Percentiles rank a stretch among this genome's conserved stretches.
Conservation (phyloP, 139 green algal genomes). For the Volvox reticuliferus region DNA sequence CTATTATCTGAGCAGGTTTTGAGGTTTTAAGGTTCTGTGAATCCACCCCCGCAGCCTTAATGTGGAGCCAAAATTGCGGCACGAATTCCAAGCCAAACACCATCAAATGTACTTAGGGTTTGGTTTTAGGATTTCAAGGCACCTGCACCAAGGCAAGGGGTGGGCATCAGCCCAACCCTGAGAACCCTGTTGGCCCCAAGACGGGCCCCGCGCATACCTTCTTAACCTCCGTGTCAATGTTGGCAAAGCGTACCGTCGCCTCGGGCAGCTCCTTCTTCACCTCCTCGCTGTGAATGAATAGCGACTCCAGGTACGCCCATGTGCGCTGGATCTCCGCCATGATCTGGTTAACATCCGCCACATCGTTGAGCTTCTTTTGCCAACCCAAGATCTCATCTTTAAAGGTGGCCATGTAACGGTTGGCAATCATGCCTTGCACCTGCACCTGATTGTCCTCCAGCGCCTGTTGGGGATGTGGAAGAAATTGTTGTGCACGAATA, state of each 20-base stretch:
- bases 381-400: conserved; percentile 83
- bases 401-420: conserved; percentile 94
- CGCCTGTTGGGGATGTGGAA: conserved; percentile 45
- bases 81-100: too few relatives aligned
- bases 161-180: too few relatives aligned
- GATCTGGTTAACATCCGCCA: conserved; percentile 88
- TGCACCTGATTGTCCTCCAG: conserved; percentile 91
- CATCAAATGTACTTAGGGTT: too few relatives aligned
- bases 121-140: too few relatives aligned
- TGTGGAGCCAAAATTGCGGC: too few relatives aligned
- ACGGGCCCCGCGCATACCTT: conserved; percentile 45
- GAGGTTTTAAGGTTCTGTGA: too few relatives aligned
- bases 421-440: conserved; percentile 94
- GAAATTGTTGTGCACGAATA: too few relatives aligned
- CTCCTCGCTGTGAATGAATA: conserved; percentile 92
- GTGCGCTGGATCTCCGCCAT: conserved; percentile 88
- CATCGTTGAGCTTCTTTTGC: conserved; percentile 89
- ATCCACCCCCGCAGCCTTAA: too few relatives aligned
- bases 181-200: too few relatives aligned
- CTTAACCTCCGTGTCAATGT: conserved; percentile 86
- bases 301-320: conserved; percentile 88
- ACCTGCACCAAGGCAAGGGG: too few relatives aligned
- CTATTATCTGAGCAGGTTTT: too few relatives aligned
- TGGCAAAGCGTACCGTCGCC: conserved; percentile 80
- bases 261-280: conserved; percentile 93